Percentiles rank a stretch among this genome's conserved stretches.
These are phyloP conservation scores for Heliamphora exappendiculata DNA, from an alignment of 148 eudicot genomes.

Conservation along the genomic window DNA sequence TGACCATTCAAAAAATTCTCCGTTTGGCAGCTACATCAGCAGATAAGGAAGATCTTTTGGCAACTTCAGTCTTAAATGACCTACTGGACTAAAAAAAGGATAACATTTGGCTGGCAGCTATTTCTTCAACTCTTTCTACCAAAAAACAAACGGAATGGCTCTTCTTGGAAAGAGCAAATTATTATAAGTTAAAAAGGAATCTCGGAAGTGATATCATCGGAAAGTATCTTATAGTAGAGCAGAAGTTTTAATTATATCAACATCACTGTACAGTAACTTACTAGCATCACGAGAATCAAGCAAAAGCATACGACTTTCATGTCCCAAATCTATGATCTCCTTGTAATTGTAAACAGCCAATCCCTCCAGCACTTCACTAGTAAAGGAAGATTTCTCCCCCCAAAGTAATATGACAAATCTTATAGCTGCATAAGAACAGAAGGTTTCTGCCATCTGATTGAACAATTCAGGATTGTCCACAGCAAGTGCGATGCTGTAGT, in stretches of 20 bases:
- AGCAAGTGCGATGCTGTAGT: slow-evolving; percentile 67
- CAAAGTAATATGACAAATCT: slow-evolving; percentile 76
- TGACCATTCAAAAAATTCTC: neutral
- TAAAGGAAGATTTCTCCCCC: slow-evolving; percentile 74
- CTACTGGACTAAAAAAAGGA: neutral
- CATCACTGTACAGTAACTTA: slow-evolving; percentile 34
- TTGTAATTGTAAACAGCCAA: slow-evolving; percentile 49
- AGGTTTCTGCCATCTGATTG: slow-evolving; percentile 50
- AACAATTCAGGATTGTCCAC: slow-evolving; percentile 76
- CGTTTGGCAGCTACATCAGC: neutral
- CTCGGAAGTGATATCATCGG: neutral
- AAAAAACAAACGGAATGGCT: neutral
- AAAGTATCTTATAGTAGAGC: neutral
- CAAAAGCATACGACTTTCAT: slow-evolving; percentile 50
- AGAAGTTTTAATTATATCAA: neutral
- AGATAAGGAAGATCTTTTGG: neutral
- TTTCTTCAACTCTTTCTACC: neutral
- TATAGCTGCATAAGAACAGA: slow-evolving; percentile 39
- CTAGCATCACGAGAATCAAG: slow-evolving; percentile 59
- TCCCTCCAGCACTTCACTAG: slow-evolving; percentile 25
- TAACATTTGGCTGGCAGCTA: neutral
- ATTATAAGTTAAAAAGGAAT: neutral
- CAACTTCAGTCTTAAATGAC: neutral
- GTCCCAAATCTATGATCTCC: slow-evolving; percentile 71
- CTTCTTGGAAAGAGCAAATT: neutral